Percentiles rank a stretch among this genome's conserved stretches.
Evolutionary conservation across 1,284 basidiomycete genomes (phyloP).

Genomic region (Entoloma clypeatum): DNA sequence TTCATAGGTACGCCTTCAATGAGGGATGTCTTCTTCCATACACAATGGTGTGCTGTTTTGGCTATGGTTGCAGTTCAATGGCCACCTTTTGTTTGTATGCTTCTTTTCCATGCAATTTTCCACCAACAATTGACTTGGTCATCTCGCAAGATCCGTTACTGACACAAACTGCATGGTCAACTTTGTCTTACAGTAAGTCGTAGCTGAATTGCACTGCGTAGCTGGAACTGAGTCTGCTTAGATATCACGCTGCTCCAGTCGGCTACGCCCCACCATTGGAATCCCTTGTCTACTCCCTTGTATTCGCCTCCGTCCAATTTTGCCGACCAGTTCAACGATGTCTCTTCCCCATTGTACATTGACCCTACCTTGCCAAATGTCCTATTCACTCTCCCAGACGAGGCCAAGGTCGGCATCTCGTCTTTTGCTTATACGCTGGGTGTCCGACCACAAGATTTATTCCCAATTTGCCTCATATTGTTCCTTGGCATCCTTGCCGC

Average conservation of each 20-base stretch:
- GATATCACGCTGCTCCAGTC: constrained; percentile 68
- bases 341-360: constrained; percentile 75
- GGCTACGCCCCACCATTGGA: constrained; percentile 51
- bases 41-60: constrained; percentile 85
- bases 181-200: constrained; percentile 78
- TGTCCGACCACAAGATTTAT: constrained; percentile 78
- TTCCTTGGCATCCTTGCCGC: constrained; percentile 80
- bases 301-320: constrained; percentile 67
- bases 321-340: constrained; percentile 66
- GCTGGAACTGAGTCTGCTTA: constrained; percentile 29
- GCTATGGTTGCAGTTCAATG: constrained; percentile 93
- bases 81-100: constrained; percentile 88
- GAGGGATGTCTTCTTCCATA: constrained; percentile 89
- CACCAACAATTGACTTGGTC: constrained; percentile 3
- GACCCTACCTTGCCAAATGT: constrained; percentile 64
- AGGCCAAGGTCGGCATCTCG: constrained; percentile 63
- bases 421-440: constrained; percentile 81
- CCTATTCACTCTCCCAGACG: constrained; percentile 66
- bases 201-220: constrained; percentile 11
- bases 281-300: constrained; percentile 56
- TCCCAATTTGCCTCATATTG: constrained; percentile 77
- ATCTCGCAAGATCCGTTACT: constrained; percentile 71
- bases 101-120: constrained; percentile 18
- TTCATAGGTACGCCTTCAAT: constrained; percentile 82
- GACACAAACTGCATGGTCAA: constrained; percentile 84